Percentiles rank a stretch among this genome's conserved stretches.
phyloP scores from a whole-genome alignment of 192 early-diverging fungal genomes.

The Podila horticola region DNA sequence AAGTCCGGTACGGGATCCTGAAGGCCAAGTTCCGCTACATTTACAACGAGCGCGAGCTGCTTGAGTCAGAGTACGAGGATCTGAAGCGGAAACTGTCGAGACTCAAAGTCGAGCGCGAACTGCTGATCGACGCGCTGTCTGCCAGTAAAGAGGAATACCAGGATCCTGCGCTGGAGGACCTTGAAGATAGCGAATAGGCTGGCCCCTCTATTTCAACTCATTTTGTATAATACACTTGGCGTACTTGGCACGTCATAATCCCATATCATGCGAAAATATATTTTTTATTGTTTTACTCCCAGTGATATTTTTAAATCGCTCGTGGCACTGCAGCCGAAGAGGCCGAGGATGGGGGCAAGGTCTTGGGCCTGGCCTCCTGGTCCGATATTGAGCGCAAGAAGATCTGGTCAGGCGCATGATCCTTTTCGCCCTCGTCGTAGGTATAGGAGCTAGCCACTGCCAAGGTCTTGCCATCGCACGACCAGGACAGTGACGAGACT shows the following conservation, averaged over 20 bases:
- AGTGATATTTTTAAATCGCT: background rate
- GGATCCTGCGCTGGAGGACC: conserved; percentile 26
- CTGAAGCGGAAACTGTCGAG: conserved; percentile 32
- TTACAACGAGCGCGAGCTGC: conserved; percentile 37
- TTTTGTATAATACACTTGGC: background rate
- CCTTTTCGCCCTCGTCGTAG: conserved; percentile 94
- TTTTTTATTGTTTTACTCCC: too few relatives aligned
- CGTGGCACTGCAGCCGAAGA: conserved; percentile 33
- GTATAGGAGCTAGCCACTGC: conserved; percentile 94
- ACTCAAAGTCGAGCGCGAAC: conserved; percentile 23
- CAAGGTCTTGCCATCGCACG: conserved; percentile 76
- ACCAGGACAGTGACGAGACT: conserved; percentile 86
- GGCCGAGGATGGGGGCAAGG: conserved; percentile 27
- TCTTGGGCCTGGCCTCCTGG: conserved; percentile 48
- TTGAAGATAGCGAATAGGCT: conserved; percentile 42
- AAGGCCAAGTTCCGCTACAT: conserved; percentile 49
- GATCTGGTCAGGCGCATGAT: conserved; percentile 83
- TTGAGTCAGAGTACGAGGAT: conserved; percentile 45
- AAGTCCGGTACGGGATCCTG: conserved; percentile 29
- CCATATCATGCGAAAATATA: too few relatives aligned
- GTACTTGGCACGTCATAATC: too few relatives aligned
- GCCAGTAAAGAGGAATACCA: conserved; percentile 30
- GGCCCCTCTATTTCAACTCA: background rate
- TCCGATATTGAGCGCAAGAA: conserved; percentile 77
- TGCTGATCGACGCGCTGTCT: conserved; percentile 33